Evolutionary conservation across 108 stramenopile genomes (phyloP).

Genomic region (Discostella pseudostelligera): DNA sequence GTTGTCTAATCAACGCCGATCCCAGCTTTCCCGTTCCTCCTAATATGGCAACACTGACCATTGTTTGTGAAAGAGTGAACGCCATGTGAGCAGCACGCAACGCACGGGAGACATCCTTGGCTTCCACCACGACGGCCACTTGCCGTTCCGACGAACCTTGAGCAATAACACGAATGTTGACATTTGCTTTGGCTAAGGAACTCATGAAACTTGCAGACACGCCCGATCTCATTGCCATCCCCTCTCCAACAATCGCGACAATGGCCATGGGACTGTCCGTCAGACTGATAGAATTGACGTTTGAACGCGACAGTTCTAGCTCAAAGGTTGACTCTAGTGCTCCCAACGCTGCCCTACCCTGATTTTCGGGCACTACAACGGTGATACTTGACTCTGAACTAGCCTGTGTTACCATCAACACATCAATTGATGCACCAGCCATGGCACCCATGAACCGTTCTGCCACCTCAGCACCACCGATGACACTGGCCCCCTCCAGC

Average conservation of each 20-base stretch:
- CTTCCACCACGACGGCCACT: constrained; percentile 79
- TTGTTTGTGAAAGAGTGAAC: constrained; percentile 70
- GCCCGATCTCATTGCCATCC: constrained; percentile 80
- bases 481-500: constrained; percentile 79
- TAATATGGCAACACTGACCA: constrained; percentile 57
- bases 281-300: constrained; percentile 53
- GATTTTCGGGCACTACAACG: constrained; percentile 69
- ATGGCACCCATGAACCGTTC: constrained; percentile 81
- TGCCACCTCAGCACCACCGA: constrained; percentile 83
- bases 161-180: constrained; percentile 87
- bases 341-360: constrained; percentile 59
- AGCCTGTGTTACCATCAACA: constrained; percentile 87
- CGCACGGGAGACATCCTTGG: constrained; percentile 67
- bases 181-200: constrained; percentile 79
- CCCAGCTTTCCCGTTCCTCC: constrained; percentile 65
- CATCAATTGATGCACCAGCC: constrained; percentile 67
- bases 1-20: constrained; percentile 52
- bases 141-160: constrained; percentile 85
- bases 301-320: constrained; percentile 67
- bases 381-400: constrained; percentile 80
- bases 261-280: constrained; percentile 60
- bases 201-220: constrained; percentile 80
- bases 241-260: constrained; percentile 87
- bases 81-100: constrained; percentile 86
- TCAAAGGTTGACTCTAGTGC: constrained; percentile 68